Base-by-base conservation (phyloP, 73 alveolate genomes). In the Paramecium sexaurelia region DNA sequence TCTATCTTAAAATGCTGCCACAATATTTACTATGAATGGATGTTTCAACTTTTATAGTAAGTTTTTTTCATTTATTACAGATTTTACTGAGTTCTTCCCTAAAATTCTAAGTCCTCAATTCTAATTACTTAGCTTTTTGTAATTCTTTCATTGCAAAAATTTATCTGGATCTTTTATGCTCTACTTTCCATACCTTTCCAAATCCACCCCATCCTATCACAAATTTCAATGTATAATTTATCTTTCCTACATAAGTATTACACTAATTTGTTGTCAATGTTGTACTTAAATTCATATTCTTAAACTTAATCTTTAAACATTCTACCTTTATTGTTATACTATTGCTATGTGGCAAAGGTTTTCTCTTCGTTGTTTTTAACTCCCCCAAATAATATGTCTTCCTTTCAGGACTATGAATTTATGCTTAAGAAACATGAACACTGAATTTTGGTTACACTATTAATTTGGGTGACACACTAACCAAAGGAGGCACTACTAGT, bases 1-100 rank as follows among this genome's bases (percentile, higher is more conserved):
- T 75, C 96, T 91, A 84, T 98, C 99, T 94, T 97, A 98, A 69
- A 97, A 98, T 7, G 99, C 99, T 56, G 92, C 96, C 29, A 92
- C 86, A 98, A 98, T 98, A 92, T 98, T 98, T 3, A 57, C 39
- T 3, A 57, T 15, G 5, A 24, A 57, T 3, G 82, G 82, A 57
- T 57, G 82, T 2, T 40, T 5, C 17, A 57, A 22, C 17, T 57
- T 7, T 15, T 1, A 3, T 24, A 57, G 17, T 11, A 57, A 22
- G 17, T n/a, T 57, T 24, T 19, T 43, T 51, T 85, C 93, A 85
- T 85, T 85, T 10, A 85, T 6, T 6, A 85, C 89, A 17, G 88
- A 5, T 6, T n/a, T 55, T 2, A 61, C 17, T 39, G 68, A 13
- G 3, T 51, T 19, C 35, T 51, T 40, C 29, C 45, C 5, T 6